Evolutionary conservation across 805 yeast species (phyloP), one percentile per base, ranked within the genome.

Genomic region (Starmerella cellae): DNA sequence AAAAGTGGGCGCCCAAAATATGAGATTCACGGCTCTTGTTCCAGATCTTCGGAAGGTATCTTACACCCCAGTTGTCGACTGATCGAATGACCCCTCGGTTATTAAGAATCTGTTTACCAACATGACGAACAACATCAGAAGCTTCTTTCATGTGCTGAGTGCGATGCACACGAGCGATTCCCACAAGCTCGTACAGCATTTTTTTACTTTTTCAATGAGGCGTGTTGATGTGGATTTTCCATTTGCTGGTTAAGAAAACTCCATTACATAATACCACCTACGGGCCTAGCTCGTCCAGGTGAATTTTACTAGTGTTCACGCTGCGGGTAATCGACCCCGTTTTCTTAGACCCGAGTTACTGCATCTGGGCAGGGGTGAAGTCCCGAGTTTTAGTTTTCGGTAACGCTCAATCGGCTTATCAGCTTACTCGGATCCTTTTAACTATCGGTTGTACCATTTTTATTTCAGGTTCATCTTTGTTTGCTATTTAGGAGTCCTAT

Each of bases 61-160:
- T 74, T 33, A 77, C 72, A 1, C 95, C 96, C 59, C 87, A 63
- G 48, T 85, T 80, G 39, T 79, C 73, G 36, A 88, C 74, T 47
- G 75, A 77, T 59, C 97, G 73, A 30, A 88, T 77, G n/a, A 88
- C 88, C 39, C 98, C 98, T 69, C 95, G 83, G 62, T 88, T 87
- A 47, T 76, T 74, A 45, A 91, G 71, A 23, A 88, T 74, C 57
- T 84, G 67, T 58, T 75, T 79, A 9, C 97, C 97, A 23, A 87
- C 69, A 1, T 93, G 83, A 5, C 71, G 64, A 19, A 72, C 70
- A 27, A 71, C 63, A 58, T 77, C 80, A 50, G 74, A 75, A 14
- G 85, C 84, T 51, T 80, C 88, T 5, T 66, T 56, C 29, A 69
- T 66, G 14, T 68, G 69, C 17, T 65, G 61, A 37, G 62, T 56